Conservation (phyloP, 345 rosid species). For the Eutrema yunnanense region DNA sequence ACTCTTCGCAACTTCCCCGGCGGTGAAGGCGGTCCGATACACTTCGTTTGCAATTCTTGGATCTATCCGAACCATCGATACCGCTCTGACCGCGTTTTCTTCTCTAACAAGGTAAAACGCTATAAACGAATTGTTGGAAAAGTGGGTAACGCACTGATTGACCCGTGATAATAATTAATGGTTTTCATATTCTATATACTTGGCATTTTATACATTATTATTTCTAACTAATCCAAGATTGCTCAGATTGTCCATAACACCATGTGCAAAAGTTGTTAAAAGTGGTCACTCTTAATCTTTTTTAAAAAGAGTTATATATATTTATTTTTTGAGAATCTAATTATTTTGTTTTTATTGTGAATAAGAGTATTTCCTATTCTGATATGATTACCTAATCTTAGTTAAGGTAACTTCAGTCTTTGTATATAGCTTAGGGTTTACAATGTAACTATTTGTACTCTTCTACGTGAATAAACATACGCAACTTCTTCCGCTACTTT, state of each 20-base stretch:
- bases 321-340: not conserved
- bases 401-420: too few species aligned
- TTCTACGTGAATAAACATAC: too few species aligned
- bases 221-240: not conserved
- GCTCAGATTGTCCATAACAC: not conserved
- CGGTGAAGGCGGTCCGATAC: constrained; percentile 39
- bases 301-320: not conserved
- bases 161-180: not conserved
- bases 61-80: constrained; percentile 69
- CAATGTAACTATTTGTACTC: too few species aligned
- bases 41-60: constrained; percentile 91
- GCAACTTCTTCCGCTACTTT: too few species aligned
- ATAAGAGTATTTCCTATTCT: too few species aligned
- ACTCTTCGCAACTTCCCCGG: constrained; percentile 42
- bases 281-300: not conserved
- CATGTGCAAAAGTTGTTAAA: constrained; percentile 4
- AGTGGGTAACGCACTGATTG: not conserved
- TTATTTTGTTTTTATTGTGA: not conserved
- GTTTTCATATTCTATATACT: not conserved
- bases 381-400: too few species aligned
- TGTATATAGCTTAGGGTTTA: too few species aligned
- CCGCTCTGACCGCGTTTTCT: constrained; percentile 69
- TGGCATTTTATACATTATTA: not conserved
- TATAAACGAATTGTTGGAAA: not conserved
- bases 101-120: constrained; percentile 72